Base-by-base conservation (phyloP, 1,284 basidiomycete genomes). In the Sparassis latifolia region DNA sequence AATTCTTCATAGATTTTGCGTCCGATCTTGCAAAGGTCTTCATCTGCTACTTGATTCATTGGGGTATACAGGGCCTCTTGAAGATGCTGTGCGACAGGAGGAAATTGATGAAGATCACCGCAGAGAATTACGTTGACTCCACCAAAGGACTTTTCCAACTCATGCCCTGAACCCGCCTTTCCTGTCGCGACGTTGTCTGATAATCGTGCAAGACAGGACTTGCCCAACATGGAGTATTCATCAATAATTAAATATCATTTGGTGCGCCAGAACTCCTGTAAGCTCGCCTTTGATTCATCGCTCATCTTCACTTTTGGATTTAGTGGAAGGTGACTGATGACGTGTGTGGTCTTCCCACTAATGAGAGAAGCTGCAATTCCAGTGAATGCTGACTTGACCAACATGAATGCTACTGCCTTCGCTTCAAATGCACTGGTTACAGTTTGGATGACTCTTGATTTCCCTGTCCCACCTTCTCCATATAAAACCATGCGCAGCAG, bases 401-500 rank as follows among this genome's bases (percentile, higher is more conserved):
- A 51, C 12, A 37, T 6, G 35, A 7, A 37, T 12, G 6, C 12
- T 37, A 12, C 35, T 7, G 7, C 12, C 35, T 37, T 37, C 7
- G 20, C 6, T 2, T 31, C 40, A 47, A 71, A 71, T n/a, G 42
- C 28, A n/a, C 60, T 42, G 3, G 66, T 67, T 4, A 68, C 54
- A 0, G 58, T 66, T 47, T 71, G 65, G 20, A 71, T 69, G 1
- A 69, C 65, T 27, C 53, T 60, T 1, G 68, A 71, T 50, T 72
- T 72, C 0, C 69, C 70, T 2, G 66, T 69, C 0, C 70, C 69
- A 2, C 69, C 69, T 53, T 69, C 66, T 10, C 69, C 69, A 10
- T 62, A 51, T 2, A 71, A 53, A 2, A 64, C 20, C 67, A 71
- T 66, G 0, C 55, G 54, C 1, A 72, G 52, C 5, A 58, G 69